Evolutionary conservation across 805 yeast genomes (phyloP).

Genomic region (Yamadazyma tumulicola): DNA sequence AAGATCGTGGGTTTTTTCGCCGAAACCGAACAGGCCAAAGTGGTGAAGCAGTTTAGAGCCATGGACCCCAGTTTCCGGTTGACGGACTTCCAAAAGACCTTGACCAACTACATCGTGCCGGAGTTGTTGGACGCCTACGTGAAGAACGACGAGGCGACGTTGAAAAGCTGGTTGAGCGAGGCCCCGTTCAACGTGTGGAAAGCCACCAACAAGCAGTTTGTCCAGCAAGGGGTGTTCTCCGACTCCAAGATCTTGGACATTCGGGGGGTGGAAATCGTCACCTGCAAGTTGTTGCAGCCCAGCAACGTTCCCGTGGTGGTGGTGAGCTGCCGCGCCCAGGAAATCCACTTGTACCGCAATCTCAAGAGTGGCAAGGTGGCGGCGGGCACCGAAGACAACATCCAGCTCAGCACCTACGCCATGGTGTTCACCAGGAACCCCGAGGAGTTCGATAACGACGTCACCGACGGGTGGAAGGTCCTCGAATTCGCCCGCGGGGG

Average conservation of each 20-base stretch:
- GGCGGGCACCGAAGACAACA: conserved; percentile 94
- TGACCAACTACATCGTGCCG: conserved; percentile 90
- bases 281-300: conserved; percentile 85
- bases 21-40: conserved; percentile 95
- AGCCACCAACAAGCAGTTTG: conserved; percentile 87
- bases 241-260: conserved; percentile 92
- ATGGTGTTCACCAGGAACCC: conserved; percentile 92
- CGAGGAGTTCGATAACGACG: conserved; percentile 83
- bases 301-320: conserved; percentile 90
- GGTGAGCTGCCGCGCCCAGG: conserved; percentile 95
- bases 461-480: conserved; percentile 97
- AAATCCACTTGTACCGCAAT: conserved; percentile 83
- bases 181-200: conserved; percentile 95
- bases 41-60: conserved; percentile 76
- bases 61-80: conserved; percentile 87
- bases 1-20: conserved; percentile 86
- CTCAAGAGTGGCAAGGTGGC: conserved; percentile 90
- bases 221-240: conserved; percentile 85
- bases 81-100: conserved; percentile 73
- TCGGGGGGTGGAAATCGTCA: conserved; percentile 89
- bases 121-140: conserved; percentile 94
- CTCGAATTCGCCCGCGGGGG: conserved; percentile 93
- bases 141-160: conserved; percentile 78
- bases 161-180: conserved; percentile 91
- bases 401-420: conserved; percentile 90